phyloP scores from a whole-genome alignment of 2,329 filamentous ascomycete genomes.

The Hymenoscyphus occultus region DNA sequence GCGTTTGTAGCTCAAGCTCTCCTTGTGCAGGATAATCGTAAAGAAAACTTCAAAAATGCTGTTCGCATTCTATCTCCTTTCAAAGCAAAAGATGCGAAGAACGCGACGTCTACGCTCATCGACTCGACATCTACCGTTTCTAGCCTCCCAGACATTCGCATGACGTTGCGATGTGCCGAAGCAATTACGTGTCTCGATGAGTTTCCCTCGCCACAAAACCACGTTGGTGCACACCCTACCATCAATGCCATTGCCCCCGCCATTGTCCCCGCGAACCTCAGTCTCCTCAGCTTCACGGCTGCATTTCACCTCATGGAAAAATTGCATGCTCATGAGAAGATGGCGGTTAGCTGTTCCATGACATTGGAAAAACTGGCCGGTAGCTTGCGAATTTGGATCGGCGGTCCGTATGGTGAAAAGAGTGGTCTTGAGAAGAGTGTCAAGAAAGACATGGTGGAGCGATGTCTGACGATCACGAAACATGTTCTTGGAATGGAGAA shows the following conservation, averaged over 20 bases:
- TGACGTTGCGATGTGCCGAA: conserved; percentile 59
- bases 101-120: conserved; percentile 42
- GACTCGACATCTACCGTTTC: conserved; percentile 44
- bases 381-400: conserved; percentile 59
- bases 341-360: conserved; percentile 46
- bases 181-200: conserved; percentile 57
- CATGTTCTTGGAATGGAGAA: conserved; percentile 58
- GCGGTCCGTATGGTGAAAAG: conserved; percentile 49
- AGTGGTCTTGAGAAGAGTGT: conserved; percentile 50
- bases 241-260: conserved; percentile 45
- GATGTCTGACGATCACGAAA: conserved; percentile 55
- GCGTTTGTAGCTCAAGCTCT: conserved; percentile 59
- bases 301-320: conserved; percentile 57
- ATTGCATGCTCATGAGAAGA: conserved; percentile 47
- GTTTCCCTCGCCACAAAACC: conserved; percentile 41
- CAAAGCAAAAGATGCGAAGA: conserved; percentile 32
- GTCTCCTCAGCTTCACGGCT: conserved; percentile 57
- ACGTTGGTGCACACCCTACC: conserved; percentile 45
- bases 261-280: conserved; percentile 39
- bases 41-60: conserved; percentile 54
- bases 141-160: conserved; percentile 51
- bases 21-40: conserved; percentile 52
- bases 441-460: conserved; percentile 53
- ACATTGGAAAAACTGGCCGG: conserved; percentile 57
- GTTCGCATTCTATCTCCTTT: conserved; percentile 50